Percentiles rank a stretch among this genome's conserved stretches.
Evolutionary conservation across 2,329 filamentous ascomycete genomes (phyloP).

Genomic region (Ceratocystis cacaofunesta): DNA sequence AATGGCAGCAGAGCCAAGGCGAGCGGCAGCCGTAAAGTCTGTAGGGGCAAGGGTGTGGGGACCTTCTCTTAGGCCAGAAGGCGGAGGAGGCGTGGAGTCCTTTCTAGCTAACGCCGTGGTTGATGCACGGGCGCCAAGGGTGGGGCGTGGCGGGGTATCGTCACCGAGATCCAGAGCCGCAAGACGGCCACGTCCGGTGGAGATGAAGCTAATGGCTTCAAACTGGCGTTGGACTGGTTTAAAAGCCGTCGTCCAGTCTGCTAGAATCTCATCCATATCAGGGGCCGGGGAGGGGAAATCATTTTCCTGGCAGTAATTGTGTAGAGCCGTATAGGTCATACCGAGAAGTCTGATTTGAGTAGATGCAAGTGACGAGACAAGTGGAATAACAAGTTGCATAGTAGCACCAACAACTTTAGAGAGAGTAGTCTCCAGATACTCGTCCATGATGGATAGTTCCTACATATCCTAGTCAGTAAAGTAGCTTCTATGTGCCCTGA

Average conservation of each 20-base stretch:
- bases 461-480: conserved; percentile 22
- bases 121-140: conserved; percentile 6
- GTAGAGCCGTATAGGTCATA: conserved; percentile 61
- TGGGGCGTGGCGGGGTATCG: not conserved
- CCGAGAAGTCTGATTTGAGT: conserved; percentile 66
- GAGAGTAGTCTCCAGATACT: conserved; percentile 54
- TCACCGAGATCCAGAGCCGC: conserved; percentile 12
- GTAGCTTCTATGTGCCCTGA: not conserved
- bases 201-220: conserved; percentile 49
- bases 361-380: conserved; percentile 55
- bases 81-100: not conserved
- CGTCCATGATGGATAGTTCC: conserved; percentile 62
- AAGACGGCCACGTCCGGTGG: conserved; percentile 50
- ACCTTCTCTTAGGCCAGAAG: not conserved
- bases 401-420: conserved; percentile 56
- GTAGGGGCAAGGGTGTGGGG: conserved; percentile 15
- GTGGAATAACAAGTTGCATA: conserved; percentile 57
- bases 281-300: conserved; percentile 58
- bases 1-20: conserved; percentile 4
- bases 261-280: conserved; percentile 55
- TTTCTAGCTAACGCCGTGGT: not conserved
- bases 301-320: conserved; percentile 55
- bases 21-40: conserved; percentile 15
- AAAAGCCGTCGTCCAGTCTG: conserved; percentile 49
- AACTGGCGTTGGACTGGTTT: conserved; percentile 49